Conservation (phyloP, 208 protist species). For the Acanthamoeba healyi region DNA sequence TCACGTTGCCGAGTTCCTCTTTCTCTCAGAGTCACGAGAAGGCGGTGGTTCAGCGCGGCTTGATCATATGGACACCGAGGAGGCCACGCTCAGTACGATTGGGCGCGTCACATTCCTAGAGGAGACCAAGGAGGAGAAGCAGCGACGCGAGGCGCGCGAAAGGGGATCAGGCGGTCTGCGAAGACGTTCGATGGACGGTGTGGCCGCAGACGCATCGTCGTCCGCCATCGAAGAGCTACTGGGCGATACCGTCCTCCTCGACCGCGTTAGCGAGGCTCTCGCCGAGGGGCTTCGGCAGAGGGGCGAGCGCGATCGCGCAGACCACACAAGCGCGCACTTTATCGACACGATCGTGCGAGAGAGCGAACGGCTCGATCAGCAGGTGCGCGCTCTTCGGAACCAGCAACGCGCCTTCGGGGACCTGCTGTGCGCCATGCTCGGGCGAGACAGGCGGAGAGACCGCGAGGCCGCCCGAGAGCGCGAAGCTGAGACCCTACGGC, state of each 20-base stretch:
- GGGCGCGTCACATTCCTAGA: neutral
- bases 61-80: too few relatives aligned
- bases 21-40: neutral
- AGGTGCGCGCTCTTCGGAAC: neutral
- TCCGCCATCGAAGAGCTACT: neutral
- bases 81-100: neutral
- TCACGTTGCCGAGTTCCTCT: conserved; percentile 5
- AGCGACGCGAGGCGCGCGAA: neutral
- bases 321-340: too few relatives aligned
- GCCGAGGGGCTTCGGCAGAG: neutral
- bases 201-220: too few relatives aligned
- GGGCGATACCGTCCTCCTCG: neutral
- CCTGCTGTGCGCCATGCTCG: conserved; percentile 26
- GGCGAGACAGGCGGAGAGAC: neutral
- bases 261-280: neutral
- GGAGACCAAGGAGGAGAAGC: neutral
- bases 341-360: conserved; percentile 1
- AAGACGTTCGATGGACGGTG: too few relatives aligned
- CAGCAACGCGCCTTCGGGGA: neutral
- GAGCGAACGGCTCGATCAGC: neutral
- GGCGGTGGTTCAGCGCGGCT: neutral
- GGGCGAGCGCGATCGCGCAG: too few relatives aligned
- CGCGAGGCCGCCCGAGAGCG: neutral
- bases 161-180: too few relatives aligned
- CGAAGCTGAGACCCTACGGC: neutral